Conservation (phyloP, 495 filamentous ascomycete species). For the Lasiosphaeria ovina region DNA sequence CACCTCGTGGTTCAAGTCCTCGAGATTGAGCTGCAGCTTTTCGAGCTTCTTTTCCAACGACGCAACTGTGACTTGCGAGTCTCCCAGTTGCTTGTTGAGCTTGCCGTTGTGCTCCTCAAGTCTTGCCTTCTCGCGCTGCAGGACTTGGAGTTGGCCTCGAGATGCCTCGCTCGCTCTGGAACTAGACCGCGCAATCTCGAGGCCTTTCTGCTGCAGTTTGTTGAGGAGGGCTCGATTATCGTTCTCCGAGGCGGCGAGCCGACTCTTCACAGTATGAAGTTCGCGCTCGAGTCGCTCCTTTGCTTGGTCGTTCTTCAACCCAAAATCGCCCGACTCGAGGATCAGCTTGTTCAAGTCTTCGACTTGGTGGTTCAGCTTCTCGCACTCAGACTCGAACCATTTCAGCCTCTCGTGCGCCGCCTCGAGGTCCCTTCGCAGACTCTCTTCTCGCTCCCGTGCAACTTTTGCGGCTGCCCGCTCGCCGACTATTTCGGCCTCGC, state of each 20-base stretch:
- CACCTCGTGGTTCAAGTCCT: constrained; percentile 93
- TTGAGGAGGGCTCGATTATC: constrained; percentile 94
- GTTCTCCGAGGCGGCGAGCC: constrained; percentile 90
- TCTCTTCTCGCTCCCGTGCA: constrained; percentile 78
- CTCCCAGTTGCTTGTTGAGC: constrained; percentile 80
- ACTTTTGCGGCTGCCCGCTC: constrained; percentile 76
- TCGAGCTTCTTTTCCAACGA: constrained; percentile 94
- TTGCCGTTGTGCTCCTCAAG: constrained; percentile 80
- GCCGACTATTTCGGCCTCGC: constrained; percentile 74
- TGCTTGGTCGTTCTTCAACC: constrained; percentile 82
- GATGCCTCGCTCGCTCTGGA: constrained; percentile 84
- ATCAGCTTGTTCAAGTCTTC: constrained; percentile 81
- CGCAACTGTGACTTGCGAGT: constrained; percentile 79
- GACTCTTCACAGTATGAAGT: constrained; percentile 86
- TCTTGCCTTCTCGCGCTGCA: constrained; percentile 83
- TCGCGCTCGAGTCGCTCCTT: constrained; percentile 92
- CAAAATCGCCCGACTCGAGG: constrained; percentile 82
- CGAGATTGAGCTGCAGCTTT: constrained; percentile 81
- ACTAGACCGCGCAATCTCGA: constrained; percentile 89
- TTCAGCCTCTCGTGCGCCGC: constrained; percentile 65
- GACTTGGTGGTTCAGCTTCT: constrained; percentile 68
- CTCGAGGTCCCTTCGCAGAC: constrained; percentile 74
- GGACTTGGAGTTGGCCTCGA: constrained; percentile 66
- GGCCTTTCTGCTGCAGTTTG: constrained; percentile 95
- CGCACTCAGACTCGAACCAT: constrained; percentile 73